phyloP scores from a whole-genome alignment of 1,139 yeast species.

The Candida gigantensis region DNA sequence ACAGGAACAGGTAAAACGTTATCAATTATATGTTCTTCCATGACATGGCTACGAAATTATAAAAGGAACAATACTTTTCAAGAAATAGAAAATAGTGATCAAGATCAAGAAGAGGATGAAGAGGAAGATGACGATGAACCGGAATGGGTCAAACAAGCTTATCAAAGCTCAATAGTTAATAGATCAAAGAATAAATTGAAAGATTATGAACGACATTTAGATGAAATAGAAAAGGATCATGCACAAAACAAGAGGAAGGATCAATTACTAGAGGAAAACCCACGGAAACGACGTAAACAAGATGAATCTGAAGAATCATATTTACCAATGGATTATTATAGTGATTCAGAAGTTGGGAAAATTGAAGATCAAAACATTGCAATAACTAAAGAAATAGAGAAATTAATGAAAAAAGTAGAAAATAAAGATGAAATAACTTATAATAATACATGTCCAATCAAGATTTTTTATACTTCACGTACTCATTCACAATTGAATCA shows the following conservation, averaged over 20 bases:
- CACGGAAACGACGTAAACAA: conserved; percentile 3
- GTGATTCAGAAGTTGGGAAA: conserved; percentile 27
- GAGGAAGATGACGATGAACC: conserved; percentile 54
- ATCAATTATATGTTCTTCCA: conserved; percentile 79
- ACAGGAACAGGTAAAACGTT: conserved; percentile 95
- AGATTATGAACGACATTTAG: conserved; percentile 45
- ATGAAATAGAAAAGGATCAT: conserved; percentile 22
- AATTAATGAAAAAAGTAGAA: conserved; percentile 41
- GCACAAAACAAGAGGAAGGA: conserved; percentile 16
- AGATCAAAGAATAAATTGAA: conserved; percentile 30
- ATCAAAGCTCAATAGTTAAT: conserved; percentile 33
- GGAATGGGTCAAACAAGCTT: conserved; percentile 57
- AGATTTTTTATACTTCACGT: conserved; percentile 70
- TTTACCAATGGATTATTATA: conserved; percentile 43
- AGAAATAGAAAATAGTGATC: conserved; percentile 29
- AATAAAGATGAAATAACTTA: conserved; percentile 18
- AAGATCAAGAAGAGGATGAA: conserved; percentile 14
- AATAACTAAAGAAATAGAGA: conserved; percentile 46
- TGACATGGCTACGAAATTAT: conserved; percentile 80
- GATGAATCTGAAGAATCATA: conserved; percentile 18
- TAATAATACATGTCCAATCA: conserved; percentile 42
- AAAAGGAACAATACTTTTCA: conserved; percentile 40
- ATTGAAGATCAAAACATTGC: conserved; percentile 22
- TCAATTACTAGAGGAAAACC: conserved; percentile 3
- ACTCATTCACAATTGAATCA: conserved; percentile 91